phyloP scores from a whole-genome alignment of 352 stramenopile genomes.

The Globisporangium spinosum region DNA sequence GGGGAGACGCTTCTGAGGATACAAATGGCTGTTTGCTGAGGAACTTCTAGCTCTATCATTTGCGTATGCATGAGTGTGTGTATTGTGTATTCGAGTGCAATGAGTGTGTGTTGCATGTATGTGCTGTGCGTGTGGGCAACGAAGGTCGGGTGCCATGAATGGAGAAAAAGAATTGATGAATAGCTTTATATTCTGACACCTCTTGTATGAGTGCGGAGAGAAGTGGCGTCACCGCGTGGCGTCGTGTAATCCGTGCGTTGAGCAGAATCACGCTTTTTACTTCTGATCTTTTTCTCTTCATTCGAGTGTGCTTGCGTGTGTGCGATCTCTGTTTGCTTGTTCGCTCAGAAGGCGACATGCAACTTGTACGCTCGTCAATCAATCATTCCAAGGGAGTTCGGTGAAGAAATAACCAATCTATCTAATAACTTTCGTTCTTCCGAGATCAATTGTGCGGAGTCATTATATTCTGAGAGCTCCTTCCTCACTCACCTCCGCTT shows the following conservation, averaged over 20 bases:
- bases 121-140: not conserved
- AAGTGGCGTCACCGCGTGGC: conserved; percentile 57
- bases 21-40: conserved; percentile 89
- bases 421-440: conserved; percentile 90
- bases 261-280: conserved; percentile 78
- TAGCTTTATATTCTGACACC: conserved; percentile 89
- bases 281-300: conserved; percentile 41
- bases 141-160: not conserved
- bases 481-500: not conserved
- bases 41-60: conserved; percentile 32
- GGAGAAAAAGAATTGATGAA: conserved; percentile 67
- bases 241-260: conserved; percentile 46
- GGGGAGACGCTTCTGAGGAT: conserved; percentile 53
- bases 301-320: conserved; percentile 8
- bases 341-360: not conserved
- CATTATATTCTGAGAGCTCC: conserved; percentile 19
- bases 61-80: not conserved
- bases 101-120: conserved; percentile 10
- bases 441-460: conserved; percentile 37
- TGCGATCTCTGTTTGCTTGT: not conserved
- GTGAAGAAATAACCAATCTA: conserved; percentile 66
- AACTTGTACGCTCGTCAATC: not conserved
- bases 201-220: conserved; percentile 85
- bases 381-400: conserved; percentile 28
- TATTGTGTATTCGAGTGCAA: conserved; percentile 2